Evolutionary conservation across 108 stramenopile genomes (phyloP), one percentile per base, ranked within the genome.

Genomic region (Bacterosira constricta): DNA sequence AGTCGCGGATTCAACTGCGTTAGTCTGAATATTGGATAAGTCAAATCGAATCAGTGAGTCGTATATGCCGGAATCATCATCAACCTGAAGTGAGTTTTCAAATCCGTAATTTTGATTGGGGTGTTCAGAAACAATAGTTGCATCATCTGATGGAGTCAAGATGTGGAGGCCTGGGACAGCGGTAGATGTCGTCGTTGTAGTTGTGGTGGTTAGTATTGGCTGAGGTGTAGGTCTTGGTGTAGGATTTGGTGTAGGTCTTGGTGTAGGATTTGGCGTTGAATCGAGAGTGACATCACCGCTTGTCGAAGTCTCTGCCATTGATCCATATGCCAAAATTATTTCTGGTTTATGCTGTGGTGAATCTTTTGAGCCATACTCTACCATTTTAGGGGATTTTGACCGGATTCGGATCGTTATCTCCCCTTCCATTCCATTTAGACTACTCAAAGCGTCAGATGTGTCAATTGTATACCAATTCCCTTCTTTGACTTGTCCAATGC

Each of bases 51-150:
- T 50, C 6, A 66, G 38, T 51, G 52, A 13, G 30, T 66, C 52
- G n/a, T 52, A 66, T n/a, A 38, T 32, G 34, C 65, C 65, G 18
- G 65, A 52, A 53, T 66, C 65, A 21, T 66, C 51, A 53, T 66
- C 65, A 15, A 66, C 39, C 17, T 37, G 27, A 35, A 66, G 65
- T 0, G 26, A 29, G 1, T 18, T 39, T 8, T 66, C 65, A 17
- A 26, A 30, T 3, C 65, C 65, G 6, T 66, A 31, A 37, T 66
- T 66, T 39, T 53, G 21, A 37, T 66, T 36, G 6, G 65, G 52
- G 39, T 53, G 39, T 39, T 53, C 50, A 20, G 21, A 26, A 20
- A 66, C 52, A n/a, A 66, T 54, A 15, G 37, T 54, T 15, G 65
- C 65, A 31, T 66, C 65, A 25, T 66, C 65, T 37, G 65, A 66